Evolutionary conservation across 208 protist genomes (phyloP).

Genomic region (Polymyxa betae): DNA sequence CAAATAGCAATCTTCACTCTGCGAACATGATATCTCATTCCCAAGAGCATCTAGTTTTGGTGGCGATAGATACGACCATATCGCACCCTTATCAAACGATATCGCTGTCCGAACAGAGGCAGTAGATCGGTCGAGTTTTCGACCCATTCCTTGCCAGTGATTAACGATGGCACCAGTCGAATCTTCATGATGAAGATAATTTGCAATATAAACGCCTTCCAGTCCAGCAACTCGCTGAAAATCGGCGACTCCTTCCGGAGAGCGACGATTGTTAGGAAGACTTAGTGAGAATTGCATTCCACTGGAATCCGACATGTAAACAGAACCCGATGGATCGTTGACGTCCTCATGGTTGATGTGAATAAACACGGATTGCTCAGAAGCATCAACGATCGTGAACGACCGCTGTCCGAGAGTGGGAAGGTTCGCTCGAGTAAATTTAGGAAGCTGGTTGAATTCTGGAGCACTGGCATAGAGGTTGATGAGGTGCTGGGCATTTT

Average conservation of each 20-base stretch:
- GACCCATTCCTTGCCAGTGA: background rate
- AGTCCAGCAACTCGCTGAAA: slow-evolving; percentile 59
- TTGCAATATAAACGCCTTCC: slow-evolving; percentile 64
- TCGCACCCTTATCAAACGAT: slow-evolving; percentile 65
- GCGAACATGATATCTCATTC: slow-evolving; percentile 30
- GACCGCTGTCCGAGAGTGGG: slow-evolving; percentile 51
- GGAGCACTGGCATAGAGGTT: background rate
- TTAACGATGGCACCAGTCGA: slow-evolving; percentile 23
- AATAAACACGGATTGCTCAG: slow-evolving; percentile 60
- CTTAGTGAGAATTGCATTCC: slow-evolving; percentile 51
- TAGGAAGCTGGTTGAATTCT: background rate
- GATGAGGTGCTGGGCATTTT: background rate
- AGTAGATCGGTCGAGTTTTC: background rate
- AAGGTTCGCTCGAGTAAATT: background rate
- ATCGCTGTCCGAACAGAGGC: slow-evolving; percentile 59
- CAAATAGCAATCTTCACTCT: slow-evolving; percentile 58
- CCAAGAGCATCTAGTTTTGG: slow-evolving; percentile 53
- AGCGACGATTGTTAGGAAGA: slow-evolving; percentile 54
- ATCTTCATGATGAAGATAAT: slow-evolving; percentile 59
- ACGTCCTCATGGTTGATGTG: slow-evolving; percentile 62
- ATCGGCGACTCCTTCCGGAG: slow-evolving; percentile 54
- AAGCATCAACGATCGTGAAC: slow-evolving; percentile 62
- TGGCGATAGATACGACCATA: slow-evolving; percentile 62
- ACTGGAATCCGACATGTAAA: slow-evolving; percentile 62
- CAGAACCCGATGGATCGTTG: slow-evolving; percentile 55